phyloP scores from a whole-genome alignment of 2,329 filamentous ascomycete genomes.

The Ampelomyces quisqualis region DNA sequence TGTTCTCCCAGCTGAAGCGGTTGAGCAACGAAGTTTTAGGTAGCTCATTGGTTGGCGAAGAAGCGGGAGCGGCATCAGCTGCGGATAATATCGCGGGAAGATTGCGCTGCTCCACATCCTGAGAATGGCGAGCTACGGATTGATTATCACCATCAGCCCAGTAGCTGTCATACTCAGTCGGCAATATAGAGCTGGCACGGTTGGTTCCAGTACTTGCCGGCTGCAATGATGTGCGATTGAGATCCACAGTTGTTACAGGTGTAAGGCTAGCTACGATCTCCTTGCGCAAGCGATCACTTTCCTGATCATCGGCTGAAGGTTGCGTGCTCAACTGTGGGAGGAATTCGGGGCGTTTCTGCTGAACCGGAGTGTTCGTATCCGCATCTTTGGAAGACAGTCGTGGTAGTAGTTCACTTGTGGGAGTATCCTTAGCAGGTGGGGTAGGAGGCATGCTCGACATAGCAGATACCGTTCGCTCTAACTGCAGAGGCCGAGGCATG shows the following conservation, averaged over 20 bases:
- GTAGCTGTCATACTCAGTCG: slow-evolving; percentile 68
- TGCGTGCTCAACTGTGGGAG: slow-evolving; percentile 50
- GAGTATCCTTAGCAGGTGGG: slow-evolving; percentile 50
- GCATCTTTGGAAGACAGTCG: slow-evolving; percentile 43
- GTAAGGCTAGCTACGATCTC: slow-evolving; percentile 71
- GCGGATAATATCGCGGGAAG: slow-evolving; percentile 19
- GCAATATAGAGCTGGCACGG: slow-evolving; percentile 64
- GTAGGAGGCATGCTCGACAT: slow-evolving; percentile 47
- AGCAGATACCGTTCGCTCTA: slow-evolving; percentile 41
- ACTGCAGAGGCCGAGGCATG: slow-evolving; percentile 40
- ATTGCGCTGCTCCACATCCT: slow-evolving; percentile 22
- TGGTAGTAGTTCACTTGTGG: slow-evolving; percentile 31
- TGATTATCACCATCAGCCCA: slow-evolving; percentile 56
- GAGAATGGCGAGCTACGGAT: slow-evolving; percentile 34
- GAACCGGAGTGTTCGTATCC: slow-evolving; percentile 42
- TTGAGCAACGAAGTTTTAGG: slow-evolving; percentile 23
- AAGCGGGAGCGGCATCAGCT: slow-evolving; percentile 7
- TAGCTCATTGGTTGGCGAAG: slow-evolving; percentile 14
- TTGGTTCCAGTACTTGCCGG: slow-evolving; percentile 24
- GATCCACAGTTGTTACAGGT: slow-evolving; percentile 22
- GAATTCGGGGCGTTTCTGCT: slow-evolving; percentile 28
- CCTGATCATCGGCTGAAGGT: slow-evolving; percentile 59
- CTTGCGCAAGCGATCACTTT: slow-evolving; percentile 69
- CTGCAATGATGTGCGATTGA: slow-evolving; percentile 30
- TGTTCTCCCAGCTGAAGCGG: slow-evolving; percentile 39